Evolutionary conservation across 192 early-diverging fungal genomes (phyloP), one percentile per base, ranked within the genome.

Genomic region (Backusella sp.): DNA sequence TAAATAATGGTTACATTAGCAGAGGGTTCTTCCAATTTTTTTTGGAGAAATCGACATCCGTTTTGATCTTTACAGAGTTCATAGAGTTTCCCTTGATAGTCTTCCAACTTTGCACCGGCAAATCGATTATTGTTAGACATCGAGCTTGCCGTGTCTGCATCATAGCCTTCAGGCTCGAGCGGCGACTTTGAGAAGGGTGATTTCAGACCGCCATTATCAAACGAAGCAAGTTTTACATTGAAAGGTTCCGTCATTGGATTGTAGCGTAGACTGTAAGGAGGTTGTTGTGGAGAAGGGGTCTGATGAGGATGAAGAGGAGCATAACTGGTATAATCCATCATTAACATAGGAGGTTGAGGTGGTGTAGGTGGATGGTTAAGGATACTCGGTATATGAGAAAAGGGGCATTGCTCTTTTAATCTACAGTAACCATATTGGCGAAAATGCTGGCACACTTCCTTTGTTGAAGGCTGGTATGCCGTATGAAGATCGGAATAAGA

Each of bases 21-120:
- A 52, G 89, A 87, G 7, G 90, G 84, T 37, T 95, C 94, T 70
- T 96, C 95, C 11, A 96, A 81, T 80, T 93, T 91, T 85, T 92
- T 93, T 79, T 96, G 95, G 36, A 96, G 79, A 75, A 90, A 96
- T 34, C 95, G 86, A 79, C 95, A 96, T 6, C 95, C 95, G 72
- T 94, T 88, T 77, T 96, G 95, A 76, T 96, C 95, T 79, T 95
- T 95, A 84, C 92, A 94, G 9, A 96, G 82, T 6, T 89, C 83
- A 72, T 91, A 92, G 15, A 96, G 91, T 49, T 93, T 85, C 42
- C 92, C 92, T 4, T 90, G 81, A 41, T 93, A 86, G 14, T 92
- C 90, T 41, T 94, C 91, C 19, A 96, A 79, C 19, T 83, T 59
- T 4, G 86, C 85, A 36, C 90, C 91, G 11, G 87, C 78, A 76